Evolutionary conservation across 31 red algal genomes (phyloP).

Genomic region (Endocladia muricata): DNA sequence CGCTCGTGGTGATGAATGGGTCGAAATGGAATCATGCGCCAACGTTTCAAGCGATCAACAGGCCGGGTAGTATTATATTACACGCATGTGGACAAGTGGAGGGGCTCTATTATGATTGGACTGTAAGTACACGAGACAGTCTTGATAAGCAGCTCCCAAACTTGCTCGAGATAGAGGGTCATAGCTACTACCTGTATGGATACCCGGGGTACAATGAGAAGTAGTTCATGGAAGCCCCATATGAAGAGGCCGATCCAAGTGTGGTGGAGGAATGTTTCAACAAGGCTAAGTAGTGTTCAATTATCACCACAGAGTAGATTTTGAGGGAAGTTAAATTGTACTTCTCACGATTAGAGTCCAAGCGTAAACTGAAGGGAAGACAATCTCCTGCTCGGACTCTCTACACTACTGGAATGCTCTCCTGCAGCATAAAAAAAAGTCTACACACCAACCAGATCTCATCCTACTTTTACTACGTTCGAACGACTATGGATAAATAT

Average conservation of each 20-base stretch:
- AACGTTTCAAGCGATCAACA: not conserved
- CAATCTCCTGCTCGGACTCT: constrained; percentile 6
- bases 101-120: not conserved
- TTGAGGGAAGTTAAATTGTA: constrained; percentile 10
- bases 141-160: not conserved
- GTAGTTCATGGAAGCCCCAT: not conserved
- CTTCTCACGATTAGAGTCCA: constrained; percentile 5
- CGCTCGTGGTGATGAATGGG: not conserved
- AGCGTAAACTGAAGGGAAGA: not conserved
- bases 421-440: not conserved
- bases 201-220: constrained; percentile 14
- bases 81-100: constrained; percentile 20
- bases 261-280: not conserved
- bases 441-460: not conserved
- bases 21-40: not conserved
- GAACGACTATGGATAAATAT: not conserved
- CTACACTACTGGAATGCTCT: not conserved
- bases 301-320: not conserved
- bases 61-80: constrained; percentile 8
- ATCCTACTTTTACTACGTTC: not conserved
- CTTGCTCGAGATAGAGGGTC: constrained; percentile 3
- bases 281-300: not conserved
- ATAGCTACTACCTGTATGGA: constrained; percentile 9
- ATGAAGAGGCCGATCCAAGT: not conserved
- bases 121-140: not conserved